These are phyloP conservation scores for Colletotrichum lentis DNA, from an alignment of 2,329 filamentous ascomycete species.

Conservation along the genomic window DNA sequence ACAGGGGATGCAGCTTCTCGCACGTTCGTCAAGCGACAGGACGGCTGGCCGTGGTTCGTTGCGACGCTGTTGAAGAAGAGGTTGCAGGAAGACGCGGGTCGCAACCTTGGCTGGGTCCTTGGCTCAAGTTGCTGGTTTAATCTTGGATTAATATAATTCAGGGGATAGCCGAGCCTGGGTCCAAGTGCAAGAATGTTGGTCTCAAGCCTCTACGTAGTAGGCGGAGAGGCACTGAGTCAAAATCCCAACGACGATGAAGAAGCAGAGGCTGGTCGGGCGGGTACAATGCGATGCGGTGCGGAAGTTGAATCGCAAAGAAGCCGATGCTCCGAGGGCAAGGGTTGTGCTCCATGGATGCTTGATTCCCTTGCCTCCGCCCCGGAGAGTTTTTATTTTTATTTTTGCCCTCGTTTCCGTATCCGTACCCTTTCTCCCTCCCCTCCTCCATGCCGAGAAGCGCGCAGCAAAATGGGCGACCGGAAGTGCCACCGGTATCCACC, in stretches of 20 bases:
- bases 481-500: constrained; percentile 26
- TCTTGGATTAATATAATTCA: constrained; percentile 35
- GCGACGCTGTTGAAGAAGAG: constrained; percentile 30
- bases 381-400: background rate
- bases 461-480: constrained; percentile 3
- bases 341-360: constrained; percentile 17
- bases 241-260: constrained; percentile 26
- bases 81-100: constrained; percentile 16
- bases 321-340: constrained; percentile 16
- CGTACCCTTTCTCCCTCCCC: background rate
- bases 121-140: constrained; percentile 20
- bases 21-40: constrained; percentile 21
- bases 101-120: constrained; percentile 12
- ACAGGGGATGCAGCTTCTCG: constrained; percentile 16
- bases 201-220: constrained; percentile 6
- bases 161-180: constrained; percentile 14
- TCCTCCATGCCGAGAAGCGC: constrained; percentile 9
- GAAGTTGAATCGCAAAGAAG: constrained; percentile 14
- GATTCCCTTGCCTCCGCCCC: constrained; percentile 21
- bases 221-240: constrained; percentile 18
- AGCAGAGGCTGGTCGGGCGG: constrained; percentile 14
- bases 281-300: constrained; percentile 14
- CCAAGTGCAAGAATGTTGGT: background rate
- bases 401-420: constrained; percentile 13
- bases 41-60: constrained; percentile 22